Evolutionary conservation across 2,329 filamentous ascomycete genomes (phyloP).

Genomic region (Ascochyta rabiei): DNA sequence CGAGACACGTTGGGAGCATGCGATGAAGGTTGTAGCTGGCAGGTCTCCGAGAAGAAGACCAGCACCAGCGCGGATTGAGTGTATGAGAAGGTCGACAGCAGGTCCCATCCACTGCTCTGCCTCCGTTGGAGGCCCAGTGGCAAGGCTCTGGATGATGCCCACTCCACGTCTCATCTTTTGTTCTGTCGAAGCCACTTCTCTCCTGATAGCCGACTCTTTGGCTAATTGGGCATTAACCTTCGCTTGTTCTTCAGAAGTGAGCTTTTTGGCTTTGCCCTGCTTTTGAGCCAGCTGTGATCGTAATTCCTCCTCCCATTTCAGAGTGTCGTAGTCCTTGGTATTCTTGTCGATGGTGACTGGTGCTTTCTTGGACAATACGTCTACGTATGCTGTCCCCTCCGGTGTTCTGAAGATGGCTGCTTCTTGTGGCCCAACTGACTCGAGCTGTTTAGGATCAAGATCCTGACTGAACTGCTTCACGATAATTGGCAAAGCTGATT

Average conservation of each 20-base stretch:
- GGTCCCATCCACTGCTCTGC: constrained; percentile 86
- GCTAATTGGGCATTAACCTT: constrained; percentile 90
- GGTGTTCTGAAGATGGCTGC: constrained; percentile 91
- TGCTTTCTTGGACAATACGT: constrained; percentile 85
- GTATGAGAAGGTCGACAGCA: constrained; percentile 74
- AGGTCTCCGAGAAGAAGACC: constrained; percentile 80
- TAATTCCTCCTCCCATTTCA: constrained; percentile 97
- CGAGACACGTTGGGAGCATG: constrained; percentile 77
- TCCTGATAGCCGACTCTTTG: constrained; percentile 82
- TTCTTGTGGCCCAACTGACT: constrained; percentile 80
- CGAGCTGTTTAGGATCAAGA: constrained; percentile 71
- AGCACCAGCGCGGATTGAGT: constrained; percentile 78
- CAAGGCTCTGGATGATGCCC: constrained; percentile 82
- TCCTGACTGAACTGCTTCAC: constrained; percentile 76
- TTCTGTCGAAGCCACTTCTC: constrained; percentile 71
- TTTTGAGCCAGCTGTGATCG: constrained; percentile 87
- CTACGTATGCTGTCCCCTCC: constrained; percentile 85
- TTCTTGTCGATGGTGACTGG: constrained; percentile 81
- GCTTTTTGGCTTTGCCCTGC: constrained; percentile 88
- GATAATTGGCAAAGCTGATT: constrained; percentile 76
- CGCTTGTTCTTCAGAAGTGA: constrained; percentile 83
- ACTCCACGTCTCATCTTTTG: constrained; percentile 79
- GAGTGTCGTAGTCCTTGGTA: constrained; percentile 89
- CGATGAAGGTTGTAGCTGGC: constrained; percentile 78
- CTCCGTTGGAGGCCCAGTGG: constrained; percentile 86